Base-by-base conservation (phyloP, 179 eudicot genomes). In the Spinacia oleracea region DNA sequence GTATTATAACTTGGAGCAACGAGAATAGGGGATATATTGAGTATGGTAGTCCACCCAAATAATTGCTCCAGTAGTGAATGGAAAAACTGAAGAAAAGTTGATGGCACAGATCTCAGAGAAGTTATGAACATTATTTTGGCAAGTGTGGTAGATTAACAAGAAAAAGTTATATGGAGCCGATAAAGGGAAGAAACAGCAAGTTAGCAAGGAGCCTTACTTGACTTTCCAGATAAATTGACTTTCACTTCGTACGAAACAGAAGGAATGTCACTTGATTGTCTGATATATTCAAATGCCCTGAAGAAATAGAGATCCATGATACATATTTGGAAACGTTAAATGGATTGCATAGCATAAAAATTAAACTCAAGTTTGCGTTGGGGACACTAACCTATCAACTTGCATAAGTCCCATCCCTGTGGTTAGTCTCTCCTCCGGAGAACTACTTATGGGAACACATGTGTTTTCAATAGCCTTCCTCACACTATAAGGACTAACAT, bases 321-420 rank as follows among this genome's bases (percentile, higher is more conserved):
- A 42, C 55, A 50, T 42, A 65, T 14, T 40, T 15, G 23, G 46
- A 55, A 40, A 16, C 31, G 25, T 5, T 23, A 35, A 32, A 50
- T 21, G 35, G 62, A 51, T 15, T 70, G 55, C 38, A 75, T 48
- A 51, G 31, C 50, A 38, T 23, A 48, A 40, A 48, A 40, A 62
- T 15, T 12, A 74, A 25, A 71, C 11, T 20, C 43, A 73, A 42
- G 11, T 29, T 14, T 66, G 20, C 31, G 77, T 20, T 38, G 76
- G 27, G 82, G 67, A 82, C 68, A 79, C 78, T 93, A 81, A 93
- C 99, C 86, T 96, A 92, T 93, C 98, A 83, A 96, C 91, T 91
- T 93, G 99, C 97, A 96, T 85, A 83, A 96, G 93, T 79, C 99
- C 99, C 85, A 92, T 92, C 75, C 99, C 99, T 68, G 96, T 85